Evolutionary conservation across 2,329 filamentous ascomycete genomes (phyloP).

Genomic region (Lasiodiplodia sp.): DNA sequence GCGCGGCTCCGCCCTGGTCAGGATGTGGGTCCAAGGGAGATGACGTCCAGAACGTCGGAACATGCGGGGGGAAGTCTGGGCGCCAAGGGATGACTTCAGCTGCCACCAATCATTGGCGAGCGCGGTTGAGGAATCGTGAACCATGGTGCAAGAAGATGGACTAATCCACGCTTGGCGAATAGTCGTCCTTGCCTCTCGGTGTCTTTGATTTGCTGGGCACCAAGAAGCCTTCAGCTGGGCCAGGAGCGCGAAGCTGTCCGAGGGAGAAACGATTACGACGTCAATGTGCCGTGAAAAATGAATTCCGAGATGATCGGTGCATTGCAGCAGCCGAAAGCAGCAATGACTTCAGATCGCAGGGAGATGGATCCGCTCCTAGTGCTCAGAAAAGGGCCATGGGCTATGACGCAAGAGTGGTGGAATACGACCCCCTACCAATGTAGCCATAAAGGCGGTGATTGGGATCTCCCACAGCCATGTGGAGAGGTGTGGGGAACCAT

Average conservation of each 20-base stretch:
- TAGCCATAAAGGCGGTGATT: constrained; percentile 38
- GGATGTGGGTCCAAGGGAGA: constrained; percentile 44
- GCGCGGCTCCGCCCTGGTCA: constrained; percentile 46
- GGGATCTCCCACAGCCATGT: neutral
- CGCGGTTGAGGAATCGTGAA: constrained; percentile 43
- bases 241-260: constrained; percentile 37
- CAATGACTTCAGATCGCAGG: constrained; percentile 41
- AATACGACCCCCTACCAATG: constrained; percentile 35
- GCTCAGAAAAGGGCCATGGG: constrained; percentile 47
- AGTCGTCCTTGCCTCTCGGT: constrained; percentile 31
- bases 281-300: constrained; percentile 39
- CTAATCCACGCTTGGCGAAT: constrained; percentile 47
- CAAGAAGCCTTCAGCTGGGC: constrained; percentile 34
- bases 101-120: constrained; percentile 42
- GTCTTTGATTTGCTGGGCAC: constrained; percentile 34
- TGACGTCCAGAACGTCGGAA: constrained; percentile 43
- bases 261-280: constrained; percentile 45
- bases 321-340: constrained; percentile 39
- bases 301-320: constrained; percentile 9
- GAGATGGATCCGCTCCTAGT: constrained; percentile 42
- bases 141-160: constrained; percentile 50
- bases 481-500: neutral
- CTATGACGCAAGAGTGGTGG: neutral
- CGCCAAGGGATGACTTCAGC: constrained; percentile 42
- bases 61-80: constrained; percentile 40